phyloP scores from a whole-genome alignment of 2,329 filamentous ascomycete species.

The Didymella exigua region DNA sequence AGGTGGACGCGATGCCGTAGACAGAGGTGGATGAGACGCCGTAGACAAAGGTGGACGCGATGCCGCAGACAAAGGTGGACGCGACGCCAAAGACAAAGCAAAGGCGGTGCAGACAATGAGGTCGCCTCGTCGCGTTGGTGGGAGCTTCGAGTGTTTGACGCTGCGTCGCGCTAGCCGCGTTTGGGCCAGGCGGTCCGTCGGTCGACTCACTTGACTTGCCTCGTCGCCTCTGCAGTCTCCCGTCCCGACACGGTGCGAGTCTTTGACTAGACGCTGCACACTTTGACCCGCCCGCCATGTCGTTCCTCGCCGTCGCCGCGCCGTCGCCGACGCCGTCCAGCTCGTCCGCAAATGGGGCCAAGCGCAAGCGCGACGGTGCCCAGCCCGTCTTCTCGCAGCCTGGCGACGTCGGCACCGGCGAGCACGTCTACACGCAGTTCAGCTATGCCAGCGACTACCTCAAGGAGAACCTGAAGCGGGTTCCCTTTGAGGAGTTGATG shows the following conservation, averaged over 20 bases:
- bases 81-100: conserved; percentile 20
- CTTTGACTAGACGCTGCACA: conserved; percentile 44
- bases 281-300: conserved; percentile 29
- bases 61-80: conserved; percentile 15
- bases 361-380: conserved; percentile 66
- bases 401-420: conserved; percentile 74
- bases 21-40: conserved; percentile 9
- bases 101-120: conserved; percentile 24
- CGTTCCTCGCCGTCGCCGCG: conserved; percentile 47
- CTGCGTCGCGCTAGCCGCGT: conserved; percentile 15
- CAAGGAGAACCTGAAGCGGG: conserved; percentile 66
- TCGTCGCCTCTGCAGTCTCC: conserved; percentile 8
- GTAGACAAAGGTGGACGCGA: conserved; percentile 15
- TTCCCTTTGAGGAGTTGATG: conserved; percentile 77
- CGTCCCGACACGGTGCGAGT: conserved; percentile 30
- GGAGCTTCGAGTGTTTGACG: conserved; percentile 25
- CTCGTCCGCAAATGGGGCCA: conserved; percentile 48
- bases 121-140: conserved; percentile 18
- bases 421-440: conserved; percentile 84
- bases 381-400: conserved; percentile 74
- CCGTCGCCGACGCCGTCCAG: conserved; percentile 64
- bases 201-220: too few relatives aligned
- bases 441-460: conserved; percentile 75
- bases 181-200: conserved; percentile 21
- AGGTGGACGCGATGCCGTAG: conserved; percentile 15